Percentiles rank a stretch among this genome's conserved stretches.
Evolutionary conservation across 1,284 basidiomycete genomes (phyloP).

Genomic region (Ceratobasidium sp.): DNA sequence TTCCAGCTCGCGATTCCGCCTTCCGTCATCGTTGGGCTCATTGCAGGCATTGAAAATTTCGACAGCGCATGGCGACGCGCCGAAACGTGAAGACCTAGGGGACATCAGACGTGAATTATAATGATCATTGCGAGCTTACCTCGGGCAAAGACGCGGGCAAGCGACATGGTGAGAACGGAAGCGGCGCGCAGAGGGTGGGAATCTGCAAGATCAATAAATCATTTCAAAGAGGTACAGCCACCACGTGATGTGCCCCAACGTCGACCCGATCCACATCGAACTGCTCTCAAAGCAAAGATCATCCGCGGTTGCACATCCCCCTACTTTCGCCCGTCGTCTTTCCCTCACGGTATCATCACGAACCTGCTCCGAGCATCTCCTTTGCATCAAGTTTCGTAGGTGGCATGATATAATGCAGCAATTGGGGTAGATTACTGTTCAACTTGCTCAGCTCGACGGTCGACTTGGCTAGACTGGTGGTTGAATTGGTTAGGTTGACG

Average conservation of each 20-base stretch:
- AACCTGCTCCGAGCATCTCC: too few relatives aligned
- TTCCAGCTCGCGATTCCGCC: conserved; percentile 99
- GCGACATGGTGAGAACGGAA: conserved; percentile 53
- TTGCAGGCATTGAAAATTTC: conserved; percentile 97
- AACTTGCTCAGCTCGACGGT: too few relatives aligned
- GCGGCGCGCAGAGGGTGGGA: conserved; percentile 32
- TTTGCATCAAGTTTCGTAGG: too few relatives aligned
- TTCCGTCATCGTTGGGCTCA: conserved; percentile 99
- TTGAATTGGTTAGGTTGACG: too few relatives aligned
- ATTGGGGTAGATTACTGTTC: too few relatives aligned
- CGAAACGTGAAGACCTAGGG: conserved; percentile 84
- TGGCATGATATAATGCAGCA: too few relatives aligned
- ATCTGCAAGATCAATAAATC: conserved; percentile 22
- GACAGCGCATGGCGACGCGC: conserved; percentile 81
- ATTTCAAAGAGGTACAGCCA: conserved; percentile 5
- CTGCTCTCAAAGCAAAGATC: too few relatives aligned
- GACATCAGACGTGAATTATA: neutral
- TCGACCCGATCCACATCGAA: too few relatives aligned
- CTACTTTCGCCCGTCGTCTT: too few relatives aligned
- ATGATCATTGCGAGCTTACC: conserved; percentile 61
- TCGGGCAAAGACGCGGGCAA: conserved; percentile 76
- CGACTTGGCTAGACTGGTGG: too few relatives aligned
- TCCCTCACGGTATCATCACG: too few relatives aligned
- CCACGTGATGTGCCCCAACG: conserved; percentile 28
- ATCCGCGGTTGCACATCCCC: too few relatives aligned